Base-by-base conservation (phyloP, 2,329 filamentous ascomycete genomes). In the Geosmithia morbida region DNA sequence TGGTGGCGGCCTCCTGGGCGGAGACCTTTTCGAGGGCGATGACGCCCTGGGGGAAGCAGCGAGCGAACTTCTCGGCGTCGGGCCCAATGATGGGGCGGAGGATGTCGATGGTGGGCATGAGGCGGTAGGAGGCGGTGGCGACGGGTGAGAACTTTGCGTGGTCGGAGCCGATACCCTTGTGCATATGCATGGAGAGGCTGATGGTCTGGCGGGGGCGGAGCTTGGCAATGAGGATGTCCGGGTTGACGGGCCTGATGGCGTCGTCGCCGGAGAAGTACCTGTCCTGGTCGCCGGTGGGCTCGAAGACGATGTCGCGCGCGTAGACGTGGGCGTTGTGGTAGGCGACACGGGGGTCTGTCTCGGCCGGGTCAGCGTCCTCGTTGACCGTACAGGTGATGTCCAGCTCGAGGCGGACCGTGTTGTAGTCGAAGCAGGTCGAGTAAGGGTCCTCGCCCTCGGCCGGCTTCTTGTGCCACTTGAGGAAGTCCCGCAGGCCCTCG, bases 101-200 rank as follows among this genome's bases (percentile, higher is more conserved):
- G 59, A 98, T 97, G 53, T 77, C 75, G 64, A 98, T 97, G 54
- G 82, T 82, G 7, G 92, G 92, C 59, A 98, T 69, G 18, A 98
- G 75, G 45, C 92, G 81, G 69, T 98, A 98, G 20, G 85, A 87
- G 2, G 92, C 92, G 1, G 92, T 96, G 2, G 90, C 89, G 37
- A 97, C 92, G 44, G 92, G 92, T 1, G 87, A 95, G 70, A 92
- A 98, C 66, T 98, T 98, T 56, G 92, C 84, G 64, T 98, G 92
- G 65, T 98, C 92, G 53, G 83, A 80, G 44, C 92, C 92, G 54
- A 94, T 81, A 51, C 94, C 92, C 69, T 96, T 94, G 68, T 94
- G 81, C 68, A 90, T 92, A 70, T 97, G 89, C 76, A 94, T 84
- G 54, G 85, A 81, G 51, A 96, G 71, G 58, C 86, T 76, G 57